Base-by-base conservation (phyloP, 768 basidiomycete genomes). In the Suillus decipiens region DNA sequence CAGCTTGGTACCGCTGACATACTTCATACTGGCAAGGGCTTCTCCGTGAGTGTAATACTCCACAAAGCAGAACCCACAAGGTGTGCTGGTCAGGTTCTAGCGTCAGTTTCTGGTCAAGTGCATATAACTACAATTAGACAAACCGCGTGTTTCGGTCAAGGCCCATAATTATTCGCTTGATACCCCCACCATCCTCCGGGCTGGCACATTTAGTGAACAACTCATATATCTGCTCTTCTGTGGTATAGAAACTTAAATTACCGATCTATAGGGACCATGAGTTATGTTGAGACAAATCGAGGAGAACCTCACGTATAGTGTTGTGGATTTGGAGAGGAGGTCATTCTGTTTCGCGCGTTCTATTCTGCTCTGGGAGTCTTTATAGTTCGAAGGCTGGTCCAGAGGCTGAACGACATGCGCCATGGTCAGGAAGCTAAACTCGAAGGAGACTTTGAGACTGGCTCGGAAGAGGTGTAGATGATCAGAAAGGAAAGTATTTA, bases 1-100 rank as follows among this genome's bases (percentile, higher is more conserved):
- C 24, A 99, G 87, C 79, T 99, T 99, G 41, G 96, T 95, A n/a
- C 96, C 97, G 58, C 92, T 95, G 69, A 99, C 86, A 75, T 97
- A 96, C 55, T 90, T 88, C 86, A 99, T 89, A 65, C 90, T 89
- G 47, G 95, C 92, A 45, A 97, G 81, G 19, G 97, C 96, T 76
- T 99, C 96, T 6, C 88, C 82, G 71, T 98, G 95, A 11, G 93
- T 93, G 74, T 98, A 99, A 74, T 93, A 99, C 74, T 95, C 93
- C 63, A 96, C 96, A 69, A 95, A 98, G 79, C 96, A 95, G 76
- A 97, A 95, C 28, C 96, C 90, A 70, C 93, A 95, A 0, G 93
- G 95, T 55, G 93, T 96, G 71, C 92, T 93, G 71, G 37, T 68
- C 69, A 47, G 15, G 61, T 10, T 2, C 31, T 11, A 64, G 53